Percentiles rank a stretch among this genome's conserved stretches.
phyloP scores from a whole-genome alignment of 2,329 filamentous ascomycete species.

The Colletotrichum costaricense region DNA sequence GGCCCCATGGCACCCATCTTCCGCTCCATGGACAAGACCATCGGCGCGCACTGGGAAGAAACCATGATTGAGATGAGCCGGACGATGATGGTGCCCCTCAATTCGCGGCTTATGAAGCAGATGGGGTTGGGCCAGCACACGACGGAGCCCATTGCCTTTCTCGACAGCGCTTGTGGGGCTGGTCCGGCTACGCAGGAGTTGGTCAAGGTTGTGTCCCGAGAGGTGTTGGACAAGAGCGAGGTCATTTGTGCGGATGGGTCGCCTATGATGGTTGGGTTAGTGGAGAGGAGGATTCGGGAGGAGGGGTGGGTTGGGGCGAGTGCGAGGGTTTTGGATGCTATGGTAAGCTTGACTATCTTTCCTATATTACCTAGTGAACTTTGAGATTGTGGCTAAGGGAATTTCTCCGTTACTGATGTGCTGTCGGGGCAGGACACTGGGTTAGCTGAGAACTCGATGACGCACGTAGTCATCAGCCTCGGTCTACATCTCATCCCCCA shows the following conservation, averaged over 20 bases:
- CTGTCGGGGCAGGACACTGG: too few species aligned
- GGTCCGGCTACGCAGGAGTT: conserved; percentile 61
- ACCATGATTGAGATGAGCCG: conserved; percentile 13
- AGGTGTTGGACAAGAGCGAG: too few species aligned
- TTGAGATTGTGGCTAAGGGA: too few species aligned
- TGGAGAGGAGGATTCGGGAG: conserved; percentile 49
- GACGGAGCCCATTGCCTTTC: conserved; percentile 48
- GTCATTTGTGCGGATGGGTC: conserved; percentile 63
- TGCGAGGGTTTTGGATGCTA: conserved; percentile 52
- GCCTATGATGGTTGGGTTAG: conserved; percentile 52
- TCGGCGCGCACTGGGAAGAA: background rate
- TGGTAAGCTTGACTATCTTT: too few species aligned
- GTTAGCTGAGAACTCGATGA: too few species aligned
- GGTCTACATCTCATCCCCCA: too few species aligned
- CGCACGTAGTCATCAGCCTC: too few species aligned
- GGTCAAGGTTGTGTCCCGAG: conserved; percentile 39
- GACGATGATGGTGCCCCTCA: conserved; percentile 36
- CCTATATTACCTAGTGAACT: too few species aligned
- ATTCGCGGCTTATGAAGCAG: conserved; percentile 39
- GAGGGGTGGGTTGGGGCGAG: conserved; percentile 60
- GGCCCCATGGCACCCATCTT: background rate
- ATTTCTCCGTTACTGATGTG: too few species aligned
- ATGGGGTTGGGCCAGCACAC: conserved; percentile 39
- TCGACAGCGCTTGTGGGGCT: conserved; percentile 66
- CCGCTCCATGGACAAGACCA: background rate